These are phyloP conservation scores for Alisma plantagoaquatica DNA, from an alignment of 106 monocot genomes.

Conservation along the genomic window DNA sequence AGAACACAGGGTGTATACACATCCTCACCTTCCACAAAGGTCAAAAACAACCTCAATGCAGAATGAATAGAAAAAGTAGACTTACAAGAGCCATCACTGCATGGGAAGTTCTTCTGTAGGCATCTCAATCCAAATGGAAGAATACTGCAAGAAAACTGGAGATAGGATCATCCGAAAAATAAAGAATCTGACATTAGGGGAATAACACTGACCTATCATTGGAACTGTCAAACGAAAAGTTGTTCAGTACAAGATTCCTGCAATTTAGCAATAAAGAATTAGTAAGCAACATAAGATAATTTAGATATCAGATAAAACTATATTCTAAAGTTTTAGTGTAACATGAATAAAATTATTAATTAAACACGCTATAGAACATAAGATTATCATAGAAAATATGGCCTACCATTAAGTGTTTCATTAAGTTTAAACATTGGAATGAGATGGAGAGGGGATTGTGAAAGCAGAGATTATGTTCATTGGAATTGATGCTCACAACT, in stretches of 20 bases:
- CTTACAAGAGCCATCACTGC: not conserved
- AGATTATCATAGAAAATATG: not conserved
- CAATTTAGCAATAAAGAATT: not conserved
- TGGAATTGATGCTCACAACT: not conserved
- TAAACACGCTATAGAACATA: not conserved
- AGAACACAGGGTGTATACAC: too few species aligned
- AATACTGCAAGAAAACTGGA: not conserved
- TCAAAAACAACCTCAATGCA: too few species aligned
- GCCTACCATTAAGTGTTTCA: not conserved
- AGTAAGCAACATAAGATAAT: not conserved
- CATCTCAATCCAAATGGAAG: not conserved
- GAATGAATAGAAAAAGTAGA: not conserved
- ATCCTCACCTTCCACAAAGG: too few species aligned
- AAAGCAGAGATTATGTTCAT: too few species aligned
- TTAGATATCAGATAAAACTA: too few species aligned
- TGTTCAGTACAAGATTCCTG: slow-evolving; percentile 1
- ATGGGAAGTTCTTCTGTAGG: not conserved
- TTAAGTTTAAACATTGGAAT: not conserved
- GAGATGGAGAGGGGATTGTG: not conserved
- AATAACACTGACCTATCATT: not conserved
- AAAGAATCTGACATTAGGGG: not conserved
- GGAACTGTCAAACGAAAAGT: not conserved
- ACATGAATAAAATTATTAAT: not conserved
- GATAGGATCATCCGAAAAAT: not conserved
- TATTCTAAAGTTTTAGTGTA: not conserved